Conservation (phyloP, 768 basidiomycete species). For the Podaxis sp. region DNA sequence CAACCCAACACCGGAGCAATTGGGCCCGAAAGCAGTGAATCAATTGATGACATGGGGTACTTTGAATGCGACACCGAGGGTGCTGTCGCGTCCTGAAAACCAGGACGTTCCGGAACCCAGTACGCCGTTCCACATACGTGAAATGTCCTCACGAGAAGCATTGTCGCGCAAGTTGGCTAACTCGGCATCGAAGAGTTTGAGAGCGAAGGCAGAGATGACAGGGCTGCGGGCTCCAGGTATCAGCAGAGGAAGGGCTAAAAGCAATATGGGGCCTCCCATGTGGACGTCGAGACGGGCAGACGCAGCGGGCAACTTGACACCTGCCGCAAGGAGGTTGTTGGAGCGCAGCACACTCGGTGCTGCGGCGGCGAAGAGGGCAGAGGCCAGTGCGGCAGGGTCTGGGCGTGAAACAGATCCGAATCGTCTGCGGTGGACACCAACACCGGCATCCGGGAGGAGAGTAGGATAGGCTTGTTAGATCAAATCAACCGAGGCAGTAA, state of each 20-base stretch:
- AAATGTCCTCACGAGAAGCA: constrained; percentile 73
- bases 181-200: constrained; percentile 76
- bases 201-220: constrained; percentile 68
- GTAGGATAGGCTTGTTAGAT: neutral
- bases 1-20: constrained; percentile 77
- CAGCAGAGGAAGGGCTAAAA: constrained; percentile 32
- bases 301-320: constrained; percentile 73
- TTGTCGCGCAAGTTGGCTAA: constrained; percentile 79
- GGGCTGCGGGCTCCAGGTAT: constrained; percentile 37
- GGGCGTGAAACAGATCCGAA: constrained; percentile 59
- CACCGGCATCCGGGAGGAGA: constrained; percentile 38
- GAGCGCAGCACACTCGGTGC: constrained; percentile 68
- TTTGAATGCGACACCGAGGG: constrained; percentile 84
- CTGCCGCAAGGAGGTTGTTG: constrained; percentile 76
- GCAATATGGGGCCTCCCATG: constrained; percentile 74
- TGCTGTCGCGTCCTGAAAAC: constrained; percentile 52
- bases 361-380: constrained; percentile 57
- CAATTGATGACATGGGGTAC: constrained; percentile 99
- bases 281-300: constrained; percentile 77
- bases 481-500: too few relatives aligned
- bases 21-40: constrained; percentile 80
- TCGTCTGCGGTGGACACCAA: constrained; percentile 76
- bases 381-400: constrained; percentile 42
- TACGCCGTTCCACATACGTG: constrained; percentile 76
- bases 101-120: constrained; percentile 51